Percentiles rank a stretch among this genome's conserved stretches.
Evolutionary conservation across 352 stramenopile genomes (phyloP).

Genomic region (Phytophthora pistaciae): DNA sequence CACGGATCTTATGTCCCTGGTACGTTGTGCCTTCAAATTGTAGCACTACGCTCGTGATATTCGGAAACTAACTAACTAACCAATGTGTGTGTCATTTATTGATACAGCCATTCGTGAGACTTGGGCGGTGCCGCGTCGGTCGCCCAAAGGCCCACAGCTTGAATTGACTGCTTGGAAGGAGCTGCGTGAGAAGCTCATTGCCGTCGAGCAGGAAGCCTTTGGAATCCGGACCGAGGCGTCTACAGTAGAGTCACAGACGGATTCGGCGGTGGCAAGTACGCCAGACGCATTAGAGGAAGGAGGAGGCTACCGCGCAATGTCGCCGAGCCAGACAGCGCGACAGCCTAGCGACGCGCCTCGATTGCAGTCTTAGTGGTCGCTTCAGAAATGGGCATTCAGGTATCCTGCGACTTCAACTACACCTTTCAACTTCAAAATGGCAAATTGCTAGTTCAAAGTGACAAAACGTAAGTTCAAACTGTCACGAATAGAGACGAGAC

Average conservation of each 20-base stretch:
- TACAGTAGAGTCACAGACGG: neutral
- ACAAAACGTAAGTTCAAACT: too few relatives aligned
- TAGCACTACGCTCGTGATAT: neutral
- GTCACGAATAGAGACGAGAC: too few relatives aligned
- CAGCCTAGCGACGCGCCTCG: neutral
- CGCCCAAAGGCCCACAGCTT: slow-evolving; percentile 36
- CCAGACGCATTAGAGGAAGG: slow-evolving; percentile 44
- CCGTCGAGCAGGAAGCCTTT: slow-evolving; percentile 30
- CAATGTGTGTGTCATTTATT: neutral
- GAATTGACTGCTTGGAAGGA: slow-evolving; percentile 57
- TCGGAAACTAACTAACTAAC: neutral
- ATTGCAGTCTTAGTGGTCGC: slow-evolving; percentile 8
- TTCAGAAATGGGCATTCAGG: neutral
- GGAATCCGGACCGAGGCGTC: slow-evolving; percentile 5
- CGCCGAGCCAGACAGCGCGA: slow-evolving; percentile 21
- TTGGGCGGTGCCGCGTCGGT: slow-evolving; percentile 22
- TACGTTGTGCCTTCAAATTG: slow-evolving; percentile 8
- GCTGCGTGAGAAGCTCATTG: slow-evolving; percentile 62
- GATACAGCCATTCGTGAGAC: slow-evolving; percentile 22
- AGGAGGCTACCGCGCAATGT: slow-evolving; percentile 40
- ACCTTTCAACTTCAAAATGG: too few relatives aligned
- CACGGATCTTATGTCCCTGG: slow-evolving; percentile 16
- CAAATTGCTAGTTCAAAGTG: too few relatives aligned
- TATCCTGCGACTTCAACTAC: too few relatives aligned
- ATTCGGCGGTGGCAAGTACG: slow-evolving; percentile 4